Evolutionary conservation across 768 basidiomycete genomes (phyloP), one percentile per base, ranked within the genome.

Genomic region (Pulveroboletus ravenelii): DNA sequence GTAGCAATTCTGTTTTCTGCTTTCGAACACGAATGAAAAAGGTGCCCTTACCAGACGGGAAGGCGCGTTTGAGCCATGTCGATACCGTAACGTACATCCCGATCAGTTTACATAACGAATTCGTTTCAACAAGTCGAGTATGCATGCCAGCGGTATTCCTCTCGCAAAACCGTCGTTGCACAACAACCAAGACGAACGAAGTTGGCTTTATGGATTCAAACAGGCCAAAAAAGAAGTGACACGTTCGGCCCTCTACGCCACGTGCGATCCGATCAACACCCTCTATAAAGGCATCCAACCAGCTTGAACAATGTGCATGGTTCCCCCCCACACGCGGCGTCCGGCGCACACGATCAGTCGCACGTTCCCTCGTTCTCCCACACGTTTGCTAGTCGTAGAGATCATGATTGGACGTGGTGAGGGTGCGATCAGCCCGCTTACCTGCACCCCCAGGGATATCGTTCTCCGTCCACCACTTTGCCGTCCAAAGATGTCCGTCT

Each of bases 401-500:
- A 18, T 6, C 29, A 23, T 13, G 8, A 47, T 52, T 36, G 47
- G 41, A 15, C 20, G 12, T 12, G 20, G 47, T 9, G 8, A 20
- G 14, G 20, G 7, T 15, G 34, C 3, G 13, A 18, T 37, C 9
- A 13, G 23, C 2, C 12, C 3, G 23, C 61, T n/a, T 54, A 55
- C 60, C 57, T 41, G 40, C 15, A 52, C 65, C 67, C 15, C 64
- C 64, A 6, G 68, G 72, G 3, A 53, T 17, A 62, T 78, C 73
- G 31, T 64, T 68, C 56, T 75, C 60, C 15, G 69, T 71, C 79
- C 80, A 80, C 72, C 74, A 78, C 45, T 73, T 72, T 10, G 78
- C 77, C 10, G 67, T 74, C 78, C 78, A 80, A 13, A 79, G 65
- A 53, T 74, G 68, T 6, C 73, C 75, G 30, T 74, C 78, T 57